Conservation (phyloP, 208 protist genomes). For the Acanthamoeba castellanii region DNA sequence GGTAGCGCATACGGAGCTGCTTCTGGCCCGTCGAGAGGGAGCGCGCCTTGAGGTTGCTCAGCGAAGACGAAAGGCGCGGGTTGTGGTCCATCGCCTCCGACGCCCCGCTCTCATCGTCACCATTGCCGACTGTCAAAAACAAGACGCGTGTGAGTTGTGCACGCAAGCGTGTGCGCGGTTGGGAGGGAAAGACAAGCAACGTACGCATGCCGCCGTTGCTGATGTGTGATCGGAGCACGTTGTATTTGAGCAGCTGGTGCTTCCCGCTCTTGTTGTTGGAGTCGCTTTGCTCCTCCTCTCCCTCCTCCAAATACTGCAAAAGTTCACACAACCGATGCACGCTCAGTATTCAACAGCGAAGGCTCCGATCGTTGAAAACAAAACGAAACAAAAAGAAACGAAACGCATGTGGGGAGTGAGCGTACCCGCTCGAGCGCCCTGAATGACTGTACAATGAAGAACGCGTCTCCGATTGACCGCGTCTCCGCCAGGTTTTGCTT, state of each 20-base stretch:
- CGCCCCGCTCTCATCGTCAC: background rate
- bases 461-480: conserved; percentile 23
- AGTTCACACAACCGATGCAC: background rate
- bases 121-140: background rate
- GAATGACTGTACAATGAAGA: background rate
- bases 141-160: background rate
- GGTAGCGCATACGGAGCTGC: conserved; percentile 27
- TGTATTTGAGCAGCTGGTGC: conserved; percentile 42
- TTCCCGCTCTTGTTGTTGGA: conserved; percentile 7
- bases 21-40: conserved; percentile 40
- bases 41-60: conserved; percentile 33
- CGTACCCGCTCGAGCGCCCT: background rate
- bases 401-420: background rate
- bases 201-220: conserved; percentile 13
- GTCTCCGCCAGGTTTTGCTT: conserved; percentile 36
- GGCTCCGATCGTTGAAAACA: too few species aligned
- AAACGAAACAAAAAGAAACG: background rate
- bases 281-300: background rate
- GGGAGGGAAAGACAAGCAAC: background rate
- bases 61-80: conserved; percentile 20
- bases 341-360: background rate
- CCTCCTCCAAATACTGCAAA: conserved; percentile 1
- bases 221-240: conserved; percentile 28
- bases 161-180: background rate
- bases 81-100: background rate